Base-by-base conservation (phyloP, 805 yeast genomes). In the Hanseniaspora nectarophila region DNA sequence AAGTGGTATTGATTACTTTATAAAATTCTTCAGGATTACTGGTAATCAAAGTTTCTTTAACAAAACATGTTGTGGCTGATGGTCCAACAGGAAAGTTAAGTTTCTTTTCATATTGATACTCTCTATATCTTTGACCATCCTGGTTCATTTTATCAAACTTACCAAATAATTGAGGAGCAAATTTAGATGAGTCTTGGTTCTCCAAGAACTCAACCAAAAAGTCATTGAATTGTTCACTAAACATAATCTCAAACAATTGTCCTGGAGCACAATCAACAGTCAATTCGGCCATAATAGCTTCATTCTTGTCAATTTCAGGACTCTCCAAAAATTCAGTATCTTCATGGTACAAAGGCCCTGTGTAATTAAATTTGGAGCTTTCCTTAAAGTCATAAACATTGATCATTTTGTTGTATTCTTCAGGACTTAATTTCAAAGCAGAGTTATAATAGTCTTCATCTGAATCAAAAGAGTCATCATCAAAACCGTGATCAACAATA, bases 1-100 rank as follows among this genome's bases (percentile, higher is more conserved):
- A 70, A 0, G 90, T 78, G 1, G 76, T 70, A 39, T 81, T 78
- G 2, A 79, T 67, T 1, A 87, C 78, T 54, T 78, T 74, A 32
- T 86, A 75, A 57, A 73, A 73, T 16, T 72, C 70, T 5, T 74
- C 68, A 48, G 71, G 70, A 59, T 85, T 82, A 59, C 73, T 67
- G 43, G 73, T 67, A 42, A 78, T 76, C 20, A 85, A 71, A 0
- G 72, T 68, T 58, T 88, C 96, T 2, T 65, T 67, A 15, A 76
- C 78, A n/a, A 68, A 55, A 63, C 95, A 85, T 53, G 74, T 78
- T 2, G 99, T 89, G 23, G 90, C 86, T 60, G 86, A 88, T 12
- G 98, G 98, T 0, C 98, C 98, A 34, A 92, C 79, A 1, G 95
- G 76, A 50, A 77, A 88, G 49, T 80, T 78, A 53, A 92, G 71